Evolutionary conservation across 768 basidiomycete genomes (phyloP).

Genomic region (Kwoniella pini): DNA sequence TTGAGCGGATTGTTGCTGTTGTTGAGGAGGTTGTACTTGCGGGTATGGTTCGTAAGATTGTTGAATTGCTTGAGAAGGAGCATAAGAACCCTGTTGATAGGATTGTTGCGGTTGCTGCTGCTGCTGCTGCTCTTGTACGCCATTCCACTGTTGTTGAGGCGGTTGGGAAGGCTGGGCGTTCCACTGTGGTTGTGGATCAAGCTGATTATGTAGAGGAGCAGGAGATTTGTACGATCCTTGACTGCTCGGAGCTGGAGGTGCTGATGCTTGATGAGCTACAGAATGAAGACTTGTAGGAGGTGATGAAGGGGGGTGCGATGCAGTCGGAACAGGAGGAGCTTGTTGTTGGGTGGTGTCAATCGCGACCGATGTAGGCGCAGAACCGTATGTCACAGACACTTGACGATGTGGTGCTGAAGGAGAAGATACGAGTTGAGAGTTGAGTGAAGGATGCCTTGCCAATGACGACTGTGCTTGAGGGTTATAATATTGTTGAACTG

Average conservation of each 20-base stretch:
- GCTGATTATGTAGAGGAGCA: background rate
- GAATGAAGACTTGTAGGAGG: conserved; percentile 8
- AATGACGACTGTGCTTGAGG: conserved; percentile 22
- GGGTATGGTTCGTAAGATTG: conserved; percentile 20
- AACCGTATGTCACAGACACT: conserved; percentile 20
- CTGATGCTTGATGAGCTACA: conserved; percentile 5
- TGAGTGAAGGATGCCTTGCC: conserved; percentile 27
- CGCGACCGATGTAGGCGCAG: background rate
- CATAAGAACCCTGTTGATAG: conserved; percentile 20
- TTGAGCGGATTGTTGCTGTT: conserved; percentile 3
- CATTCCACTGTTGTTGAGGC: conserved; percentile 8
- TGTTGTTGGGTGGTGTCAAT: background rate
- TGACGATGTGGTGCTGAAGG: conserved; percentile 20
- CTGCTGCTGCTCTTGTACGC: conserved; percentile 36
- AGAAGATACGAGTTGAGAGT: conserved; percentile 20
- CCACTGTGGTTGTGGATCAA: conserved; percentile 1
- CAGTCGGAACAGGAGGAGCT: conserved; percentile 13
- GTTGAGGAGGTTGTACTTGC: conserved; percentile 6
- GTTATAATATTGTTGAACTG: conserved; percentile 14
- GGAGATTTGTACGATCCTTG: conserved; percentile 20
- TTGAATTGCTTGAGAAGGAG: conserved; percentile 46
- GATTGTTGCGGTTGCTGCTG: conserved; percentile 44
- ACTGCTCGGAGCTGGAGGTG: conserved; percentile 6
- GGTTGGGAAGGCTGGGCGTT: background rate
- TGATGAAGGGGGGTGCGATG: conserved; percentile 17